A percentile compares a stretch with the other conserved stretches of the same genome.
Evolutionary conservation across 768 basidiomycete species (phyloP).

Genomic region (Flagelloscypha sp.): DNA sequence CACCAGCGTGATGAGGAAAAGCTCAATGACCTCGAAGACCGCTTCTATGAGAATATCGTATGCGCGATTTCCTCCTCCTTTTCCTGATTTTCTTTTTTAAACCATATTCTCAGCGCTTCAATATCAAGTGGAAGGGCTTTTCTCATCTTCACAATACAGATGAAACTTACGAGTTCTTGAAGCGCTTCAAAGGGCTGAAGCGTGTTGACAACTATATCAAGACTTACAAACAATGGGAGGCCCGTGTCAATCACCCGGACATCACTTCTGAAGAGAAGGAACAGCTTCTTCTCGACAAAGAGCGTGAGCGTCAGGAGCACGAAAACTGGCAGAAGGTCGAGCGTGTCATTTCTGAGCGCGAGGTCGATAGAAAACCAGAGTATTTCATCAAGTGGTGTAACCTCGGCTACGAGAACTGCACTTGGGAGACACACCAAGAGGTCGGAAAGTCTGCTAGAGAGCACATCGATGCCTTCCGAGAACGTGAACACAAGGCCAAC

Average conservation of each 20-base stretch:
- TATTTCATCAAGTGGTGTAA: constrained; percentile 98
- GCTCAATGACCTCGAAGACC: constrained; percentile 67
- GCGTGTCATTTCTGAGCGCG: constrained; percentile 75
- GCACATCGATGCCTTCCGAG: constrained; percentile 72
- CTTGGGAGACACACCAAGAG: constrained; percentile 86
- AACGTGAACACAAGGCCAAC: constrained; percentile 66
- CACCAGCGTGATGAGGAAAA: constrained; percentile 82
- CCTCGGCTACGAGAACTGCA: constrained; percentile 89
- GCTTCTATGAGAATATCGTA: constrained; percentile 86
- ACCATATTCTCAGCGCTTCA: constrained; percentile 63
- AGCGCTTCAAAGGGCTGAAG: constrained; percentile 91
- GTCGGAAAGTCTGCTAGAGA: constrained; percentile 69
- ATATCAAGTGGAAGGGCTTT: constrained; percentile 99
- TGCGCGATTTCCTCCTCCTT: constrained; percentile 16
- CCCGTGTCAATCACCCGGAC: constrained; percentile 52
- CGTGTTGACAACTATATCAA: constrained; percentile 99
- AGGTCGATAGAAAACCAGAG: constrained; percentile 54
- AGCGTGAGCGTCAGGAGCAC: constrained; percentile 84
- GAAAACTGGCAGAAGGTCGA: constrained; percentile 91
- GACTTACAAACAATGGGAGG: constrained; percentile 67
- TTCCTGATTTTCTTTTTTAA: constrained; percentile 11
- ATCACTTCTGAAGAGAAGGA: constrained; percentile 85
- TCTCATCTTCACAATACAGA: constrained; percentile 99
- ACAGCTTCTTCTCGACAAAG: constrained; percentile 80
- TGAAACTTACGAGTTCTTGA: constrained; percentile 93